These are phyloP conservation scores for Cadophora malorum DNA, from an alignment of 2,329 filamentous ascomycete genomes.

Conservation along the genomic window DNA sequence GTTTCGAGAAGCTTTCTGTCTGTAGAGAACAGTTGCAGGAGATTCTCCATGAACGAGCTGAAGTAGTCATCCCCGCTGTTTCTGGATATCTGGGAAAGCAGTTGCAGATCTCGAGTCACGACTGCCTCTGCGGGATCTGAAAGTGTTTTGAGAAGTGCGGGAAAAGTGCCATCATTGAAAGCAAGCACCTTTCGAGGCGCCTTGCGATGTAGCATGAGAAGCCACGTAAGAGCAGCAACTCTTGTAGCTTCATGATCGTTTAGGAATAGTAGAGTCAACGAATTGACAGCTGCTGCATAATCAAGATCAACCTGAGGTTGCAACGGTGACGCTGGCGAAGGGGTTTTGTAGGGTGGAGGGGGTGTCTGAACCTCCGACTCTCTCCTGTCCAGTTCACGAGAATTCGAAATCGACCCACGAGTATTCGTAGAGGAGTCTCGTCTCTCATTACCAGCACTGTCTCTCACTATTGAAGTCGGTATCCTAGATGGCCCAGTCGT, in stretches of 20 bases:
- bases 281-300: slow-evolving; percentile 92
- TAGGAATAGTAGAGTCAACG: slow-evolving; percentile 88
- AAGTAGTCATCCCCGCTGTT: slow-evolving; percentile 99
- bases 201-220: slow-evolving; percentile 97
- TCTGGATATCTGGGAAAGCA: slow-evolving; percentile 93
- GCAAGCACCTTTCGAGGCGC: slow-evolving; percentile 91
- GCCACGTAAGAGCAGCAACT: slow-evolving; percentile 91
- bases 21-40: slow-evolving; percentile 93
- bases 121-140: slow-evolving; percentile 96
- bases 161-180: slow-evolving; percentile 97
- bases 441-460: slow-evolving; percentile 42
- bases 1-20: slow-evolving; percentile 91
- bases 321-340: slow-evolving; percentile 46
- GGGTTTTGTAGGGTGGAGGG: slow-evolving; percentile 45
- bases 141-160: slow-evolving; percentile 91
- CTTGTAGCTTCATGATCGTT: slow-evolving; percentile 97
- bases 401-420: slow-evolving; percentile 48
- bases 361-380: slow-evolving; percentile 61
- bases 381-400: slow-evolving; percentile 57
- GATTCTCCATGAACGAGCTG: slow-evolving; percentile 95
- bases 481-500: slow-evolving; percentile 48
- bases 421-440: slow-evolving; percentile 43
- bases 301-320: slow-evolving; percentile 77
- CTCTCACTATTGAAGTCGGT: slow-evolving; percentile 49
- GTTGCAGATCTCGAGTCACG: slow-evolving; percentile 90